Evolutionary conservation across 208 protist species (phyloP), one percentile per base, ranked within the genome.

Genomic region (Acanthamoeba triangularis): DNA sequence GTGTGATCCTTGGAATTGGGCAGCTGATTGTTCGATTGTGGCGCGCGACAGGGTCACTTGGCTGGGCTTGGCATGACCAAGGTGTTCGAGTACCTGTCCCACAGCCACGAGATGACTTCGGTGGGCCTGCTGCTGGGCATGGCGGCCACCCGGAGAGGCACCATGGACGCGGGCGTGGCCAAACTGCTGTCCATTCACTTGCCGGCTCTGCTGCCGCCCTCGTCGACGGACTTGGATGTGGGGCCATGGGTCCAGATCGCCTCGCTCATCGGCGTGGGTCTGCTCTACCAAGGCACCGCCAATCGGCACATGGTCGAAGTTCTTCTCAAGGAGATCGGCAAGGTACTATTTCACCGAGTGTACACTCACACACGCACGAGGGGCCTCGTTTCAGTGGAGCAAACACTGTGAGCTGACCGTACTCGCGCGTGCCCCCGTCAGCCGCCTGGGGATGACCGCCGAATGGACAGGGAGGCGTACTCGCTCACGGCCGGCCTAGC

Each of bases 131-230:
- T 99, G 56, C 76, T 99, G 13, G 98, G 98, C 65, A 97, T 98
- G 33, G 82, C 97, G 10, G 97, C 95, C n/a, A 87, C 95, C 25
- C 84, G 96, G 23, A 95, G 95, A 23, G 97, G 97, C 33, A 97
- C 98, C 5, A 96, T 97, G 96, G 96, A 98, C 61, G 44, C 88
- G 28, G 88, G 94, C 14, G 80, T 98, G 18, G 94, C 97, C 25
- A 98, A 97, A 84, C 97, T 98, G 74, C 96, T 99, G 13, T 97
- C 93, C 30, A 91, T 99, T 13, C 98, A 99, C 84, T 95, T 99
- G 25, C 97, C 98, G 41, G 74, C 74, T 14, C 37, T 93, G 87
- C 61, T 78, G 16, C 96, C 98, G 35, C 95, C 97, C 23, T 78
- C 67, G 14, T 98, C 97, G 16, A 96, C 95, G 20, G 98, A 98